Evolutionary conservation across 495 filamentous ascomycete genomes (phyloP).

Genomic region (Pseudevernia furfuracea): DNA sequence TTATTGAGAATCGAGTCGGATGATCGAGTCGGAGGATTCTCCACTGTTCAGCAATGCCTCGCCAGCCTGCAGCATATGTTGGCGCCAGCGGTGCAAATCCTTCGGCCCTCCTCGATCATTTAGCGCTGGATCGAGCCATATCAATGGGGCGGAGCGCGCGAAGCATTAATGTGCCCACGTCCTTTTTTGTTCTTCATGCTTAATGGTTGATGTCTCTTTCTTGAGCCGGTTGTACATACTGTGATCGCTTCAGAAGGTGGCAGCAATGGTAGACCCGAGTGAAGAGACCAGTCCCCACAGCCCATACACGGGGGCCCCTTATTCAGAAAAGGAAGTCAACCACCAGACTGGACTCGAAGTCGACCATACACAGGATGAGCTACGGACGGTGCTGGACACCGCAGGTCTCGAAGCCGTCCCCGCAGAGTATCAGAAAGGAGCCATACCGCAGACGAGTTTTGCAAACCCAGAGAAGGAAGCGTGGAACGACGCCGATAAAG

Average conservation of each 20-base stretch:
- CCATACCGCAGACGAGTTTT: background rate
- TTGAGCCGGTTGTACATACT: background rate
- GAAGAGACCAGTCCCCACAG: background rate
- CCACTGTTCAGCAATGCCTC: background rate
- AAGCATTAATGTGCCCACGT: background rate
- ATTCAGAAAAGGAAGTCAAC: background rate
- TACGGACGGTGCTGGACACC: background rate
- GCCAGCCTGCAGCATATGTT: background rate
- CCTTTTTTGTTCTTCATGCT: background rate
- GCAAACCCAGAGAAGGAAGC: conserved; percentile 9
- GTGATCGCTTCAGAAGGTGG: background rate
- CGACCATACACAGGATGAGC: background rate
- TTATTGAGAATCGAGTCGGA: background rate
- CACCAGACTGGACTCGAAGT: conserved; percentile 7
- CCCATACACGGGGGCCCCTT: background rate
- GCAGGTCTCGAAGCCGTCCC: conserved; percentile 3
- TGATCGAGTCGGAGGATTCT: background rate
- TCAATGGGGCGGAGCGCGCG: background rate
- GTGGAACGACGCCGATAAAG: background rate
- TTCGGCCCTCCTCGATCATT: background rate
- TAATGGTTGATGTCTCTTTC: background rate
- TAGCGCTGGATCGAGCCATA: background rate
- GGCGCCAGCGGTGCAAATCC: background rate
- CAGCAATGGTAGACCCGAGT: background rate
- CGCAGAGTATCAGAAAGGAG: background rate